Evolutionary conservation across 2,329 filamentous ascomycete genomes (phyloP).

Genomic region (Nemania bipapillata): DNA sequence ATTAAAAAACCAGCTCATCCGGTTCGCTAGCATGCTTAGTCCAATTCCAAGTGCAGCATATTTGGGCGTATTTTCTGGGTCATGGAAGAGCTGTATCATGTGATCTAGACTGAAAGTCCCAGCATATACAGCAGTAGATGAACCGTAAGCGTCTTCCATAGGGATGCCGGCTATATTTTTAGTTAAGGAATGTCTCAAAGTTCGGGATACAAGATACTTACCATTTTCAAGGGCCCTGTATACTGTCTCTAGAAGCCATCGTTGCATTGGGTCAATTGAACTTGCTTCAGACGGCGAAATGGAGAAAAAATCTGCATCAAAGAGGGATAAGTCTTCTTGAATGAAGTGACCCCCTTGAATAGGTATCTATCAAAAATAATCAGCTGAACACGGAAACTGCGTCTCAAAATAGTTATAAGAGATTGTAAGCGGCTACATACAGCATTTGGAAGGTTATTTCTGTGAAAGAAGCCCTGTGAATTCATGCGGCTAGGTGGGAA

Average conservation of each 20-base stretch:
- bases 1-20: not conserved
- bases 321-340: not conserved
- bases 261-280: constrained; percentile 33
- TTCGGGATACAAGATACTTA: not conserved
- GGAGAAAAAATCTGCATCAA: constrained; percentile 18
- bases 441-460: constrained; percentile 1
- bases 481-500: constrained; percentile 3
- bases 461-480: not conserved
- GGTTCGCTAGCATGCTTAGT: not conserved
- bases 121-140: constrained; percentile 26
- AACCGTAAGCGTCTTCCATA: constrained; percentile 14
- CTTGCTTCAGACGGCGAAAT: constrained; percentile 1
- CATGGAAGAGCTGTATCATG: not conserved
- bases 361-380: constrained; percentile 1
- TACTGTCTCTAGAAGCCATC: constrained; percentile 31
- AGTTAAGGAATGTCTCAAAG: no score
- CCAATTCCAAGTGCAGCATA: constrained; percentile 28
- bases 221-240: constrained; percentile 34
- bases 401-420: not conserved
- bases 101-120: constrained; percentile 27
- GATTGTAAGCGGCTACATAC: constrained; percentile 1
- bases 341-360: not conserved
- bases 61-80: constrained; percentile 29
- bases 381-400: no score
- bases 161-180: constrained; percentile 27